Evolutionary conservation across 1,139 yeast genomes (phyloP).

Genomic region (Suhomyces taliae): DNA sequence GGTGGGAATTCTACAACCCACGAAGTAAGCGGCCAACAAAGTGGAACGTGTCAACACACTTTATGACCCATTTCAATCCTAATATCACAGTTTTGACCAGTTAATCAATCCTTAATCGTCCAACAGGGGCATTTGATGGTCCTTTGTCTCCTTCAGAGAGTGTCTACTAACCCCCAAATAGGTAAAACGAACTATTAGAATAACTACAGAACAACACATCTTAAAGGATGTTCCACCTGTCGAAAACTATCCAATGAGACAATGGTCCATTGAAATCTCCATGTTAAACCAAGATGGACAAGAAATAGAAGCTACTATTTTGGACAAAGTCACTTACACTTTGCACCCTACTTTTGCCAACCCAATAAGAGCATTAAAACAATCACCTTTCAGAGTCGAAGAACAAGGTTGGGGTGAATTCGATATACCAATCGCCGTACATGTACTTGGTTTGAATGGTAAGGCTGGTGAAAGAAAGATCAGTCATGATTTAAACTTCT

Average conservation of each 20-base stretch:
- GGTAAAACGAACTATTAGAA: slow-evolving; percentile 84
- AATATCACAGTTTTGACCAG: no score
- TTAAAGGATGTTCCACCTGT: slow-evolving; percentile 83
- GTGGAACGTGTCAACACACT: no score
- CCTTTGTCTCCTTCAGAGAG: no score
- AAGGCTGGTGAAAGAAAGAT: slow-evolving; percentile 86
- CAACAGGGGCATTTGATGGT: no score
- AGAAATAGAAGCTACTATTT: slow-evolving; percentile 82
- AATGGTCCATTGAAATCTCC: slow-evolving; percentile 81
- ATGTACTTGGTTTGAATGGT: slow-evolving; percentile 63
- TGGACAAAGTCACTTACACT: slow-evolving; percentile 90
- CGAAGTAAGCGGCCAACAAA: no score
- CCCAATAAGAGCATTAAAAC: slow-evolving; percentile 79
- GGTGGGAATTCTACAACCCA: no score
- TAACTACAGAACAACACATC: slow-evolving; percentile 84
- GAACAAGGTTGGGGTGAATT: slow-evolving; percentile 99
- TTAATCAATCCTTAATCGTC: no score
- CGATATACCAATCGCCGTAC: slow-evolving; percentile 79
- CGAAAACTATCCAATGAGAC: slow-evolving; percentile 93
- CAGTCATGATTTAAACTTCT: slow-evolving; percentile 86
- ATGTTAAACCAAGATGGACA: slow-evolving; percentile 78
- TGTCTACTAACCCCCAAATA: slow-evolving; percentile 19
- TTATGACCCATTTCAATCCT: no score
- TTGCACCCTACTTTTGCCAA: slow-evolving; percentile 93
- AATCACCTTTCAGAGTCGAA: slow-evolving; percentile 84